Base-by-base conservation (phyloP, 176 grass and related monocot genomes). In the Raddia distichophylla region DNA sequence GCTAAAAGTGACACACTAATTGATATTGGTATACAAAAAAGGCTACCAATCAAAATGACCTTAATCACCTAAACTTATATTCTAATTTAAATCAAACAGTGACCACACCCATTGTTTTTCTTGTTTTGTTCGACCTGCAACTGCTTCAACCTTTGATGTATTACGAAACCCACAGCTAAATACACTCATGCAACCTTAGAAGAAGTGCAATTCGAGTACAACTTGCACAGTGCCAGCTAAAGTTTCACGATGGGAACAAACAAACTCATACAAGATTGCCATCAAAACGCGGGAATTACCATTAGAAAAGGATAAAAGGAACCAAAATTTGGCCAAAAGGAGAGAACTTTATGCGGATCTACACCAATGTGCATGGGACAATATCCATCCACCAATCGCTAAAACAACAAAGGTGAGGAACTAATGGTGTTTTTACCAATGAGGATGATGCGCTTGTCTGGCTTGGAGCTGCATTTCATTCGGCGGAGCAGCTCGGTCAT, bases 391-490 rank as follows among this genome's bases (percentile, higher is more conserved):
- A 9, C 2, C 27, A 53, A 40, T 40, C 37, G 49, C 49, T 34
- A 27, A 27, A 15, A 46, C 45, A 64, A 27, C 0, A 40, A n/a
- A n/a, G 10, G 64, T 10, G 8, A 5, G 19, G 33, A 6, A 40
- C 2, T 5, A 40, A 40, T 40, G 1, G 3, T 13, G 35, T 5
- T 4, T 19, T 57, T 87, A 95, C 93, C 96, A 68, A 98, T 69
- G 61, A 98, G 93, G 87, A 95, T 93, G 88, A 98, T 85, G 84
- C 90, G 96, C 79, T 93, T 98, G 82, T 98, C 93, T 7, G 93
- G 96, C 89, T 95, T 98, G 69, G 95, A 86, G n/a, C 90, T 84
- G 84, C 95, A 98, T 84, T 93, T 98, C 90, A 89, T 86, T 43
- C 92, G 90, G 80, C 84, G 92, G 72, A 98, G 95, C 60, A 98